Percentiles rank a stretch among this genome's conserved stretches.
Evolutionary conservation across 768 basidiomycete species (phyloP).

Genomic region (Clavulina sp.): DNA sequence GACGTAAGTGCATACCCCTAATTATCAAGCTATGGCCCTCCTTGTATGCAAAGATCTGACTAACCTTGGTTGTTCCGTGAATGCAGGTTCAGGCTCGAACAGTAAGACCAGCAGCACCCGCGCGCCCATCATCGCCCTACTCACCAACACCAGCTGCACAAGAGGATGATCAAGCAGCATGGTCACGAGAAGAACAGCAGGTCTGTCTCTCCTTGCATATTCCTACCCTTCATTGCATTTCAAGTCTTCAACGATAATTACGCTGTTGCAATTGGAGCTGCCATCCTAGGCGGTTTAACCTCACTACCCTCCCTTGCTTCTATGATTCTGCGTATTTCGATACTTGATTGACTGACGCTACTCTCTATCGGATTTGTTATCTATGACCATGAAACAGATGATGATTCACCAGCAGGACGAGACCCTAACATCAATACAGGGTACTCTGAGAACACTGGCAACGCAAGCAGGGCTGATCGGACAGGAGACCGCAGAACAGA

Average conservation of each 20-base stretch:
- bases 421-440: constrained; percentile 73
- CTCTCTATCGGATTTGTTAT: too few species aligned
- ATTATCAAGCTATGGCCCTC: too few species aligned
- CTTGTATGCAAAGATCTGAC: too few species aligned
- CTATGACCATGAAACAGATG: too few species aligned
- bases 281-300: too few species aligned
- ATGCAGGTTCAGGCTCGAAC: background rate
- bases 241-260: too few species aligned
- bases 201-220: constrained; percentile 21
- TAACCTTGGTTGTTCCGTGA: too few species aligned
- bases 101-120: background rate
- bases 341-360: background rate
- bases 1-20: constrained; percentile 14
- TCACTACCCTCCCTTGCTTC: background rate
- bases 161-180: constrained; percentile 54
- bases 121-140: background rate
- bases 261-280: too few species aligned
- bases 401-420: constrained; percentile 80
- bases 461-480: constrained; percentile 94
- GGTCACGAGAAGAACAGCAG: constrained; percentile 79
- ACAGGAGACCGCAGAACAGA: constrained; percentile 78
- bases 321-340: too few species aligned
- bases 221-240: too few species aligned
- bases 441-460: constrained; percentile 66
- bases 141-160: constrained; percentile 13